These are phyloP conservation scores for Pseudonitzschia delicatissima DNA, from an alignment of 108 stramenopile species.

Conservation along the genomic window DNA sequence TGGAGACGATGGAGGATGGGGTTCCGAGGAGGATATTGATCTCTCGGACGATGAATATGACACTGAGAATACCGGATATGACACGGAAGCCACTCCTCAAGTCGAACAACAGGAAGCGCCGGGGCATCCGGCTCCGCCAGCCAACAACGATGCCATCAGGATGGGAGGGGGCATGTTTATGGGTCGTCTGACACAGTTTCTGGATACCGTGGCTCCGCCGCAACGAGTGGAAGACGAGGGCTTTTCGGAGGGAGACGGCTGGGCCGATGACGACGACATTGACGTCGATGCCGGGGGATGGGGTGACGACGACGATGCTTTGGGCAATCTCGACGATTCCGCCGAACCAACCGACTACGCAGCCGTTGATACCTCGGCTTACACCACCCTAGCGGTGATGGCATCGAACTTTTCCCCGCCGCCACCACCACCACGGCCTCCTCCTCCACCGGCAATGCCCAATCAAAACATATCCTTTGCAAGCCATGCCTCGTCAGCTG, in stretches of 20 bases:
- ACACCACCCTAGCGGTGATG: not conserved
- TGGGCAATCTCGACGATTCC: not conserved
- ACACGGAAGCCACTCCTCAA: not conserved
- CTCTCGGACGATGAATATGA: not conserved
- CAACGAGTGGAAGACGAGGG: constrained; percentile 4
- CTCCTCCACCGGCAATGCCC: not conserved
- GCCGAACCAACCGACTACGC: not conserved
- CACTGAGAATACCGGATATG: not conserved
- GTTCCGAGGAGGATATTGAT: not conserved
- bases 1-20: not conserved
- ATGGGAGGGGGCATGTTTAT: constrained; percentile 31
- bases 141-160: not conserved
- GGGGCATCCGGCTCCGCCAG: not conserved
- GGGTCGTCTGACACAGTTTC: constrained; percentile 32
- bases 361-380: not conserved
- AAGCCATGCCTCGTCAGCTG: not conserved
- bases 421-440: not conserved
- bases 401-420: not conserved
- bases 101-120: not conserved
- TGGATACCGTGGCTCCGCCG: constrained; percentile 31
- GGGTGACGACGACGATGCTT: not conserved
- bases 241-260: constrained; percentile 14
- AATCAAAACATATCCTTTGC: not conserved
- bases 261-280: not conserved
- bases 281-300: constrained; percentile 6